These are phyloP conservation scores for Fusarium nanum DNA, from an alignment of 2,329 filamentous ascomycete genomes.

Conservation along the genomic window DNA sequence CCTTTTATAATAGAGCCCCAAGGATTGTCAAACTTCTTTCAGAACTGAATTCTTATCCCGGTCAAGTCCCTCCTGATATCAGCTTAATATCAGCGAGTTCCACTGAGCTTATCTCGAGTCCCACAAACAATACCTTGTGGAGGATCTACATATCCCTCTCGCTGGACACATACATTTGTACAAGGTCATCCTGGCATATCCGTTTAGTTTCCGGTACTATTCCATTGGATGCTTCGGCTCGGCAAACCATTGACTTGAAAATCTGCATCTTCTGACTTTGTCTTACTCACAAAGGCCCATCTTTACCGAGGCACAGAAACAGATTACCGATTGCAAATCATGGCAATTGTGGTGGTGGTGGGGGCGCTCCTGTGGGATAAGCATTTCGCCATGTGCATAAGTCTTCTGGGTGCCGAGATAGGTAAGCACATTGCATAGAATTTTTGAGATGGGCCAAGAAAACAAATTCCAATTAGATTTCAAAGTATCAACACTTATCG, in stretches of 20 bases:
- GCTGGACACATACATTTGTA: not conserved
- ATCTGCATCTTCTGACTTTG: not conserved
- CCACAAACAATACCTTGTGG: conserved; percentile 8
- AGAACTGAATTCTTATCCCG: not conserved
- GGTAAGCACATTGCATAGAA: no score
- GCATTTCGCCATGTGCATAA: not conserved
- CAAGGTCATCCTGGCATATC: no score
- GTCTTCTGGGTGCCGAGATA: not conserved
- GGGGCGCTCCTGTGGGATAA: not conserved
- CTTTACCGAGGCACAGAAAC: not conserved
- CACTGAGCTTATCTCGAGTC: conserved; percentile 26
- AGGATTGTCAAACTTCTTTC: not conserved
- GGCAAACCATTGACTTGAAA: not conserved
- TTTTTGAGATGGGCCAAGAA: not conserved
- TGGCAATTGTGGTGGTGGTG: no score
- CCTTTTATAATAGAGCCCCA: not conserved
- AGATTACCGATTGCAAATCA: not conserved
- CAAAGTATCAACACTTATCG: not conserved
- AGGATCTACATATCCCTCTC: conserved; percentile 7
- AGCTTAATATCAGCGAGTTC: conserved; percentile 5
- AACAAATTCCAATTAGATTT: not conserved
- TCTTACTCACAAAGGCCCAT: not conserved
- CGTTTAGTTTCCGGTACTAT: not conserved
- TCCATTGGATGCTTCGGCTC: not conserved
- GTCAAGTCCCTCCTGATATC: not conserved